Percentiles rank a stretch among this genome's conserved stretches.
phyloP scores from a whole-genome alignment of 1,139 yeast genomes.

The Nakaseomyces kungkrabaensis region DNA sequence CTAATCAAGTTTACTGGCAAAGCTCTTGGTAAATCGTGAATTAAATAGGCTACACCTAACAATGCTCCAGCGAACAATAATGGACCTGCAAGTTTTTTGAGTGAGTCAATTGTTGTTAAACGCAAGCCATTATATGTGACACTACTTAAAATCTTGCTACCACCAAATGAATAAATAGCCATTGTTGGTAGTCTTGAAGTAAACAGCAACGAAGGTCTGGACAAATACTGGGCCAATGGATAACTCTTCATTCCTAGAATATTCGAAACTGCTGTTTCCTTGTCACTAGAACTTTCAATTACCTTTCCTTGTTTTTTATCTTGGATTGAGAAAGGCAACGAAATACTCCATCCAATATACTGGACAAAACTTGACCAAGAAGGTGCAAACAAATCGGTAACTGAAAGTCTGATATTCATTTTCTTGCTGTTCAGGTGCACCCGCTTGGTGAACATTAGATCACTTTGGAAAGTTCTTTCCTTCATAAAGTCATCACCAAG shows the following conservation, averaged over 20 bases:
- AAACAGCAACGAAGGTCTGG: constrained; percentile 27
- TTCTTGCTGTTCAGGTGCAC: constrained; percentile 54
- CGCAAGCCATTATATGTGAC: constrained; percentile 28
- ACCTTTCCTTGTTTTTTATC: not conserved
- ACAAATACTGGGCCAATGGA: constrained; percentile 23
- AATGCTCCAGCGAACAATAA: constrained; percentile 44
- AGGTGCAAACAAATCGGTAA: constrained; percentile 72
- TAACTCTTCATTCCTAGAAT: constrained; percentile 18
- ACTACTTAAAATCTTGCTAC: constrained; percentile 28
- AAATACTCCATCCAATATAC: constrained; percentile 24
- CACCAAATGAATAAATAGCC: constrained; percentile 29
- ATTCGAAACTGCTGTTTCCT: constrained; percentile 5
- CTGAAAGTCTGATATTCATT: constrained; percentile 48
- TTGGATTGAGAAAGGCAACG: constrained; percentile 9
- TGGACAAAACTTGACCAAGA: constrained; percentile 45
- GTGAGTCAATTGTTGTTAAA: constrained; percentile 28
- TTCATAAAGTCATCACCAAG: constrained; percentile 51
- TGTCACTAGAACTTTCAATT: not conserved
- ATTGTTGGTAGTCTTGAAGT: constrained; percentile 29
- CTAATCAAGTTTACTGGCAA: constrained; percentile 74
- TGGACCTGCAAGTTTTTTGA: constrained; percentile 29
- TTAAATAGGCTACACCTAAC: constrained; percentile 53
- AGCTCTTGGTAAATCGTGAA: constrained; percentile 80
- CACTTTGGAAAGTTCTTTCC: constrained; percentile 63
- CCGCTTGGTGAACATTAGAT: constrained; percentile 73